A percentile compares a stretch with the other conserved stretches of the same genome.
Conservation (phyloP, 768 basidiomycete species). For the Lactarius quietus region DNA sequence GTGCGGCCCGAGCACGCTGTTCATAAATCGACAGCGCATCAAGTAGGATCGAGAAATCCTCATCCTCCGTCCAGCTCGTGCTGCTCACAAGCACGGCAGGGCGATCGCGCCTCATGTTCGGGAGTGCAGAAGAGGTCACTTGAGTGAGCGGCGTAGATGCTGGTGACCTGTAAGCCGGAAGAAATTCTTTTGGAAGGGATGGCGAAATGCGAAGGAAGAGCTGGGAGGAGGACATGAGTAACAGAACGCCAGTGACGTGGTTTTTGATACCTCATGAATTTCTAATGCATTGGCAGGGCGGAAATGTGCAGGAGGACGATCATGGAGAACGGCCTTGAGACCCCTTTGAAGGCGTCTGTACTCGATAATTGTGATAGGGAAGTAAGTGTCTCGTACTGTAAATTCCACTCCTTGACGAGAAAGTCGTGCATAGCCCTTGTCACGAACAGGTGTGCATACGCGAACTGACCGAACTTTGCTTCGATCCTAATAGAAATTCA, state of each 20-base stretch:
- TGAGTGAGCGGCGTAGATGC: conserved; percentile 22
- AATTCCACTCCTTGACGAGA: conserved; percentile 66
- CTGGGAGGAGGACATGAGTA: conserved; percentile 30
- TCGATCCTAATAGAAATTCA: conserved; percentile 63
- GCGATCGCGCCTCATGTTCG: conserved; percentile 60
- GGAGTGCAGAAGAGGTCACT: conserved; percentile 47
- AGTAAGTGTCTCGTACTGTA: conserved; percentile 53
- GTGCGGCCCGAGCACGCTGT: conserved; percentile 38
- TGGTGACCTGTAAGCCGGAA: conserved; percentile 33
- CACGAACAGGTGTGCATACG: conserved; percentile 92
- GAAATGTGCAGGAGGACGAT: conserved; percentile 87
- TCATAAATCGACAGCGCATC: conserved; percentile 74
- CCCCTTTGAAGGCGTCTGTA: conserved; percentile 50
- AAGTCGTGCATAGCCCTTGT: conserved; percentile 80
- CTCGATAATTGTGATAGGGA: background rate
- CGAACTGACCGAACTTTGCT: conserved; percentile 66
- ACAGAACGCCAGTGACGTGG: conserved; percentile 18
- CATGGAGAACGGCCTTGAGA: conserved; percentile 73
- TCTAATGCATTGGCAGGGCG: conserved; percentile 65
- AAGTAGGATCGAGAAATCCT: conserved; percentile 86
- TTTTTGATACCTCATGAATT: conserved; percentile 60
- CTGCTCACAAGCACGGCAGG: conserved; percentile 87
- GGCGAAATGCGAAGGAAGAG: conserved; percentile 51
- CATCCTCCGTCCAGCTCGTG: conserved; percentile 97
- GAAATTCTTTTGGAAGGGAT: conserved; percentile 55